phyloP scores from a whole-genome alignment of 176 grass and related monocot species.

The Eremochloa ophiuroides region DNA sequence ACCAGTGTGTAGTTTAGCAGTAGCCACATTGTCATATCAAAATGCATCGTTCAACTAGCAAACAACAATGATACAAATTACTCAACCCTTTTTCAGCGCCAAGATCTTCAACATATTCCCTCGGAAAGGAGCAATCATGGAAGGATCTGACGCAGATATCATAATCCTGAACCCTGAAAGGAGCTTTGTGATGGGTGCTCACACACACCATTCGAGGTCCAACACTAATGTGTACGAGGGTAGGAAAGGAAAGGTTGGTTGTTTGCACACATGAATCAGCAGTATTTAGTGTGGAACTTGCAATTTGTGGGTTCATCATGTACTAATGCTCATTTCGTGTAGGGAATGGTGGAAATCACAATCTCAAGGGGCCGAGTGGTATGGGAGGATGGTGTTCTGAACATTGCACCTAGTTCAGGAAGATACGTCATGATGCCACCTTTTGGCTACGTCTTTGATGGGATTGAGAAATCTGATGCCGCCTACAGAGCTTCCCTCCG shows the following conservation, averaged over 20 bases:
- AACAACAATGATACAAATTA: conserved; percentile 3
- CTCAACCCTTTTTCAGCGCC: conserved; percentile 49
- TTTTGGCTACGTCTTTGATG: conserved; percentile 83
- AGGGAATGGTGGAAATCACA: conserved; percentile 91
- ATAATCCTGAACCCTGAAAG: conserved; percentile 83
- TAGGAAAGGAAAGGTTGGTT: conserved; percentile 73
- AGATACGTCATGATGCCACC: conserved; percentile 67
- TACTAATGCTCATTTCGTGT: not conserved
- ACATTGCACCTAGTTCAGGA: conserved; percentile 64
- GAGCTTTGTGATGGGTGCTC: conserved; percentile 56
- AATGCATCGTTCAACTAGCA: not conserved
- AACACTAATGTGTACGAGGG: conserved; percentile 85
- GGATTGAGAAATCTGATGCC: conserved; percentile 67
- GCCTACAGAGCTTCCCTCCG: conserved; percentile 64
- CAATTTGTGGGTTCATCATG: not conserved
- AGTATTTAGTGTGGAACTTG: not conserved
- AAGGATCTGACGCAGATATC: conserved; percentile 92
- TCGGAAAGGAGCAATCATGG: conserved; percentile 76
- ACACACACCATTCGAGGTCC: conserved; percentile 75
- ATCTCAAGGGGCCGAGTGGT: conserved; percentile 82
- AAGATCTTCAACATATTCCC: conserved; percentile 97
- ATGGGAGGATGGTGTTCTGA: conserved; percentile 68
- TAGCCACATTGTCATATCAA: not conserved
- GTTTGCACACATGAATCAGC: not conserved
- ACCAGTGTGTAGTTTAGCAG: conserved; percentile 1